These are phyloP conservation scores for Aspergillaceae sp. DNA, from an alignment of 2,329 filamentous ascomycete genomes.

Conservation along the genomic window DNA sequence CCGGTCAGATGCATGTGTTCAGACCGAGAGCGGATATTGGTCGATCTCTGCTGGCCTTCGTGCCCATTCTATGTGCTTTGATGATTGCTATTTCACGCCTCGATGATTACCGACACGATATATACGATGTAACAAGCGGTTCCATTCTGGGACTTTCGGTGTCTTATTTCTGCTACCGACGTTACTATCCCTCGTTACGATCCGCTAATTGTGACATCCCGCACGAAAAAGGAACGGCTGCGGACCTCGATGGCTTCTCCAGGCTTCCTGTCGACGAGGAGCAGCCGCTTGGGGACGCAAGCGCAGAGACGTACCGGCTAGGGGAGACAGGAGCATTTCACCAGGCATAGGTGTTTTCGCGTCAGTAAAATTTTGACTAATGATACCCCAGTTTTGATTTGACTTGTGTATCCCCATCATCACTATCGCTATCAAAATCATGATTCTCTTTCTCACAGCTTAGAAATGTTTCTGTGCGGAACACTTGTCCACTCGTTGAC, in stretches of 20 bases:
- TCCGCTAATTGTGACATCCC: constrained; percentile 45
- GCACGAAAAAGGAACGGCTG: constrained; percentile 29
- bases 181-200: constrained; percentile 51
- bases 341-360: constrained; percentile 1
- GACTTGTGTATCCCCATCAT: no score
- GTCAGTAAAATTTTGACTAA: not conserved
- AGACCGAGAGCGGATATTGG: constrained; percentile 50
- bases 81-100: constrained; percentile 55
- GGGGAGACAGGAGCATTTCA: constrained; percentile 10
- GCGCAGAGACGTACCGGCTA: constrained; percentile 19
- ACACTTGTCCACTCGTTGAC: constrained; percentile 35
- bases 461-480: constrained; percentile 9
- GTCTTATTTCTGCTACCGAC: constrained; percentile 50
- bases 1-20: constrained; percentile 51
- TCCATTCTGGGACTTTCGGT: constrained; percentile 47
- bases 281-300: constrained; percentile 13
- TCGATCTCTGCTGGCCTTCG: constrained; percentile 46
- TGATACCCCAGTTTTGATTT: constrained; percentile 2
- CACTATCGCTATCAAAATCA: no score
- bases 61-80: constrained; percentile 49
- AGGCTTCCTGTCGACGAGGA: constrained; percentile 26
- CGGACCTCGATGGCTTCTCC: constrained; percentile 19
- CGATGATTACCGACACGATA: constrained; percentile 57
- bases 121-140: constrained; percentile 53
- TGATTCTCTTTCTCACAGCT: constrained; percentile 4